Percentiles rank a stretch among this genome's conserved stretches.
phyloP scores from a whole-genome alignment of 805 yeast genomes.

The Debaryomyces prosopidis region DNA sequence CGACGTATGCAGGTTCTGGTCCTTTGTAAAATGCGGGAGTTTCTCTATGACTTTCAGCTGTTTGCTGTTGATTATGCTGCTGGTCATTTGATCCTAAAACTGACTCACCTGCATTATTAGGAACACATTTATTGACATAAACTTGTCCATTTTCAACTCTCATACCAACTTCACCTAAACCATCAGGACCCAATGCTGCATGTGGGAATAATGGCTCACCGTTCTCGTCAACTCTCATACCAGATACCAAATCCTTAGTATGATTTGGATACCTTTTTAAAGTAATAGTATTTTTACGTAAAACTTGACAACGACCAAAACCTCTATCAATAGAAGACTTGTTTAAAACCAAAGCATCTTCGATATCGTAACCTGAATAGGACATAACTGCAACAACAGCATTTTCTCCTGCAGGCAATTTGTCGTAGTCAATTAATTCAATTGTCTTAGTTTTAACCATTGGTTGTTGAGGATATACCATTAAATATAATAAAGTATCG shows the following conservation, averaged over 20 bases:
- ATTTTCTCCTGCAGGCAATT: constrained; percentile 97
- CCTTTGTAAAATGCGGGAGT: constrained; percentile 91
- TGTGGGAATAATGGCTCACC: constrained; percentile 86
- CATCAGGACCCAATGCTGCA: constrained; percentile 86
- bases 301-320: constrained; percentile 95
- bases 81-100: constrained; percentile 43
- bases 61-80: constrained; percentile 24
- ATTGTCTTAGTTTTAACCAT: constrained; percentile 98
- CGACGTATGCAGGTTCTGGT: constrained; percentile 93
- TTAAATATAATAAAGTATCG: constrained; percentile 86
- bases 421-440: constrained; percentile 92
- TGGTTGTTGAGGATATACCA: constrained; percentile 99
- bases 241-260: constrained; percentile 86
- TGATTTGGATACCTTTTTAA: constrained; percentile 92
- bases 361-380: constrained; percentile 98
- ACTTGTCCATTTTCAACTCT: constrained; percentile 90
- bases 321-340: constrained; percentile 95
- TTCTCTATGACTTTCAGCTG: constrained; percentile 72
- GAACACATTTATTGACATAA: constrained; percentile 89
- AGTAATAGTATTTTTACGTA: constrained; percentile 86
- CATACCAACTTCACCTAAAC: constrained; percentile 94
- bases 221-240: constrained; percentile 84
- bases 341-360: constrained; percentile 94
- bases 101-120: constrained; percentile 76
- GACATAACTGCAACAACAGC: constrained; percentile 99